Conservation (phyloP, 768 basidiomycete genomes). For the Coprinopsis cinerea region DNA sequence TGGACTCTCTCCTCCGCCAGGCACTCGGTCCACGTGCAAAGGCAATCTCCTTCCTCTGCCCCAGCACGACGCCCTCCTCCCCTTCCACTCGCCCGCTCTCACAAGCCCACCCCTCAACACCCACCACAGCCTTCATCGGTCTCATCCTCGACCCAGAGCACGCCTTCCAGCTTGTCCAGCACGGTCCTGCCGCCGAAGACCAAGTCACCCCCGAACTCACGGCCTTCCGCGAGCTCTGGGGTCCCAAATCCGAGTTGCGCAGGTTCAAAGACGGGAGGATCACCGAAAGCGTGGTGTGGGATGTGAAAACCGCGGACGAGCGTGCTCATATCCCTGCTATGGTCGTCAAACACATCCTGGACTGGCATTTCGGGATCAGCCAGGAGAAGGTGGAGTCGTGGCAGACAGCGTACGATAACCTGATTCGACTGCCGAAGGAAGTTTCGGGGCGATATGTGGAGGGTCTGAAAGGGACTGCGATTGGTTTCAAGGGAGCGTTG, state of each 20-base stretch:
- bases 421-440: conserved; percentile 53
- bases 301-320: conserved; percentile 74
- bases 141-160: conserved; percentile 65
- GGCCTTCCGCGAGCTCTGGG: conserved; percentile 85
- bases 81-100: conserved; percentile 39
- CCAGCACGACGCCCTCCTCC: conserved; percentile 21
- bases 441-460: conserved; percentile 40
- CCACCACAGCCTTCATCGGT: conserved; percentile 59
- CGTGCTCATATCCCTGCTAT: conserved; percentile 69
- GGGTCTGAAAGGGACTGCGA: conserved; percentile 27
- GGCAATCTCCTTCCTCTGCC: conserved; percentile 56
- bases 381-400: conserved; percentile 48
- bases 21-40: conserved; percentile 73
- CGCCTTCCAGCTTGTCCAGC: conserved; percentile 85
- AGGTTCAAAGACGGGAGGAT: conserved; percentile 96
- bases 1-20: conserved; percentile 45
- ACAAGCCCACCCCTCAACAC: conserved; percentile 48
- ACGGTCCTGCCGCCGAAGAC: conserved; percentile 77
- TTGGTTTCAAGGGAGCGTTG: conserved; percentile 69
- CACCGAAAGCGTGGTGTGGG: conserved; percentile 94
- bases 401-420: conserved; percentile 51
- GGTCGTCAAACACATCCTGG: conserved; percentile 71
- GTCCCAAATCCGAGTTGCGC: conserved; percentile 83
- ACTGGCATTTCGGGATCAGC: conserved; percentile 67
- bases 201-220: conserved; percentile 41